These are phyloP conservation scores for Thymus mandschuricus DNA, from an alignment of 257 asterid genomes.

Conservation along the genomic window DNA sequence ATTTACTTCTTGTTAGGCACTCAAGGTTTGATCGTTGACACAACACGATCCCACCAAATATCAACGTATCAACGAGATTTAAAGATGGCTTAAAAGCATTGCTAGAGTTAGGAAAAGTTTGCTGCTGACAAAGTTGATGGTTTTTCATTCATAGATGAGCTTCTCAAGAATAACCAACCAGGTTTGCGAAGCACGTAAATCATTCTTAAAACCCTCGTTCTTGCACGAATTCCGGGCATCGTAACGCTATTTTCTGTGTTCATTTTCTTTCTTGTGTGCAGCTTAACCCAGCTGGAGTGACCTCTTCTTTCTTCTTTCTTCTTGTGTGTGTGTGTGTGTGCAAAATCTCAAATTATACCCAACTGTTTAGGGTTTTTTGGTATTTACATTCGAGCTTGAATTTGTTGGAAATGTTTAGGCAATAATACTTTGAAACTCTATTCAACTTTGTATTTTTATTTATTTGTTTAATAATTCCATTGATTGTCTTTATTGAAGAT, in stretches of 20 bases:
- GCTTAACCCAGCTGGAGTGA: slow-evolving; percentile 19
- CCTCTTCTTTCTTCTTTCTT: not conserved
- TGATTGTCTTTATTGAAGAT: too few species aligned
- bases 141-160: not conserved
- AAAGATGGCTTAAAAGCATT: not conserved
- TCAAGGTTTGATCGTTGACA: not conserved
- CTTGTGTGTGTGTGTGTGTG: not conserved
- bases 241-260: not conserved
- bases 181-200: slow-evolving; percentile 1
- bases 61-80: not conserved
- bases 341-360: not conserved
- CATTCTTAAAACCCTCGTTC: not conserved
- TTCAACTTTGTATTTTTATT: too few species aligned
- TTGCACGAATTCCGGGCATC: not conserved
- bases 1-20: not conserved
- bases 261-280: not conserved
- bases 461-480: too few species aligned
- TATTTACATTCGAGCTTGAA: not conserved
- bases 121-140: not conserved
- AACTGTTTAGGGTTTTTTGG: slow-evolving; percentile 5
- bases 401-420: not conserved
- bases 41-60: slow-evolving; percentile 4
- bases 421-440: not conserved
- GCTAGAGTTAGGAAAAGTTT: not conserved
- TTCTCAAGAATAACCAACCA: slow-evolving; percentile 1